Conservation (phyloP, 352 stramenopile genomes). For the Saprolegnia parasitica region DNA sequence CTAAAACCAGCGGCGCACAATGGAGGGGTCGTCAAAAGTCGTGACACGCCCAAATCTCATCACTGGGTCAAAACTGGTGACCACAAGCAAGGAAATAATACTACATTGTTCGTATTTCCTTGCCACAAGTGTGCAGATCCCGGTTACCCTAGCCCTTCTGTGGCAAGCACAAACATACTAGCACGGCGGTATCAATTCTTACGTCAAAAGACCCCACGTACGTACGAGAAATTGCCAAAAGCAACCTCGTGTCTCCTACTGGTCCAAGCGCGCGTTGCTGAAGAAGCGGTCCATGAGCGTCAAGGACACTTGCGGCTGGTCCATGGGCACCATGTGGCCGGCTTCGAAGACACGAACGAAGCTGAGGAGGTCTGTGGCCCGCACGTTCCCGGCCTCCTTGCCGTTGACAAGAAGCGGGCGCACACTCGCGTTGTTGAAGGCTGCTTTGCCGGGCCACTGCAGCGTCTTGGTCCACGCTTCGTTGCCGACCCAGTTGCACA, state of each 20-base stretch:
- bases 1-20: no score
- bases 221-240: no score
- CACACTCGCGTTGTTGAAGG: conserved; percentile 69
- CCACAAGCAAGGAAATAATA: no score
- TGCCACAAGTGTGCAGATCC: no score
- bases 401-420: conserved; percentile 33
- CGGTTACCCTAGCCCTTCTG: no score
- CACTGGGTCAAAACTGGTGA: background rate
- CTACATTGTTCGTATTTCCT: no score
- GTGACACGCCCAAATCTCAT: background rate
- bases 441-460: conserved; percentile 86
- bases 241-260: background rate
- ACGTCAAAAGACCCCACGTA: no score
- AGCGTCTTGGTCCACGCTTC: conserved; percentile 90
- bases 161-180: no score
- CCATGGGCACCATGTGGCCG: conserved; percentile 52
- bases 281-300: conserved; percentile 84
- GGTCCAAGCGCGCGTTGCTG: conserved; percentile 29
- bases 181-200: no score
- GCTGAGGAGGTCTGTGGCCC: conserved; percentile 36
- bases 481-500: conserved; percentile 97
- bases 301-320: conserved; percentile 67
- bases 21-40: no score
- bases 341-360: conserved; percentile 42
- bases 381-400: conserved; percentile 30